Base-by-base conservation (phyloP, 495 filamentous ascomycete species). In the Viridothelium virens region DNA sequence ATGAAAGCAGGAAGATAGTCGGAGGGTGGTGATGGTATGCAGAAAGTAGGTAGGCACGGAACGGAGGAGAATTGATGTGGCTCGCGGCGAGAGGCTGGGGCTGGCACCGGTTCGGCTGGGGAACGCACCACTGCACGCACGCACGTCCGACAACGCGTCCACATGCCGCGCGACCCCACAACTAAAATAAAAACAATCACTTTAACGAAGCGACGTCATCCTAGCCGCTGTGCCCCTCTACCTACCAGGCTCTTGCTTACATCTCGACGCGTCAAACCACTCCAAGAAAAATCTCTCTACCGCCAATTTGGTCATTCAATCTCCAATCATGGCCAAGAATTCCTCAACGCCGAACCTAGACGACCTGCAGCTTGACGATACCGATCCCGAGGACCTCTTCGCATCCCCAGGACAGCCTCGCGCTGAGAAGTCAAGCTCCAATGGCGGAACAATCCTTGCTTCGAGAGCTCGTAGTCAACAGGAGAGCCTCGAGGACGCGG, bases 301-400 rank as follows among this genome's bases (percentile, higher is more conserved):
- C 18, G 11, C 18, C 16, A 5, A 53, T 53, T 53, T 14, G n/a
- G 11, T 53, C 12, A 5, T 5, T n/a, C 5, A 11, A 53, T 5
- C 18, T 5, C 48, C 5, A 5, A 66, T 63, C 34, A 70, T 70
- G 70, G 59, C 66, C 16, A 70, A 69, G 41, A 56, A n/a, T 14
- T 46, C 59, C 10, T 38, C 61, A 34, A 64, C 61, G 2, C 67
- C 64, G 18, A 38, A 71, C 46, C 56, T 76, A 36, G 67, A 61
- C 62, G 61, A 66, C 47, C 68, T 76, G 11, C 61, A 53, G 59
- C 72, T 72, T 36, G 72, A 70, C 31, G 86, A 89, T 63, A 81
- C 81, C 47, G 84, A 89, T 64, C 80, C 83, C 4, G 88, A 91
- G 69, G 82, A 88, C 65, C 84, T 91, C 63, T 90, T 88, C 78